Evolutionary conservation across 306 rosid genomes (phyloP).

Genomic region (Pueraria montana): DNA sequence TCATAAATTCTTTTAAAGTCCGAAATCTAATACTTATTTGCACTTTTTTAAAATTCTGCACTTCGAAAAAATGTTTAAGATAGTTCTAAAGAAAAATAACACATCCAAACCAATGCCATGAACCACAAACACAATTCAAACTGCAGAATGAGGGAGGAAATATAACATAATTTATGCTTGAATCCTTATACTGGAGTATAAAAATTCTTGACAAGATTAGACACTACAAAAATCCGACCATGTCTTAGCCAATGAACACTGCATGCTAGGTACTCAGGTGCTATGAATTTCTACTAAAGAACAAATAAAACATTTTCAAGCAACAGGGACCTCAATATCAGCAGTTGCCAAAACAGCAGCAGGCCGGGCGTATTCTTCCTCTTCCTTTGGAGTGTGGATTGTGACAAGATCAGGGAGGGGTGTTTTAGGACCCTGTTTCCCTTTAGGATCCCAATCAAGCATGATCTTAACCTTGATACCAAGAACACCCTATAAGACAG

Average conservation of each 20-base stretch:
- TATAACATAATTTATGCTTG: neutral
- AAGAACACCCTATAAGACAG: neutral
- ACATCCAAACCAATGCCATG: neutral
- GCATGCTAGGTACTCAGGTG: neutral
- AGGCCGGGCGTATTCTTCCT: neutral
- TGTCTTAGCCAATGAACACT: neutral
- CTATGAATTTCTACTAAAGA: neutral
- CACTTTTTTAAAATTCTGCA: neutral
- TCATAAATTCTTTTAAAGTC: neutral
- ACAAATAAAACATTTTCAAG: neutral
- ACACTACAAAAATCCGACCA: neutral
- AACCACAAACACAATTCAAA: constrained; percentile 1
- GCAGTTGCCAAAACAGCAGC: neutral
- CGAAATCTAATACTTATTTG: neutral
- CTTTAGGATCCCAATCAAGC: constrained; percentile 37
- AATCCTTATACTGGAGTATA: neutral
- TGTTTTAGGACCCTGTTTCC: constrained; percentile 28
- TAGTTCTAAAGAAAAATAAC: neutral
- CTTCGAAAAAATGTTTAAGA: no score
- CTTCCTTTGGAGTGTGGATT: constrained; percentile 20
- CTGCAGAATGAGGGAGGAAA: neutral
- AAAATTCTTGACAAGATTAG: neutral
- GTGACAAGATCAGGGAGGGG: constrained; percentile 30
- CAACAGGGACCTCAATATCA: constrained; percentile 34
- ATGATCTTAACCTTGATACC: constrained; percentile 33